Evolutionary conservation across 352 stramenopile species (phyloP), one percentile per base, ranked within the genome.

Genomic region (Globisporangium irregulare): DNA sequence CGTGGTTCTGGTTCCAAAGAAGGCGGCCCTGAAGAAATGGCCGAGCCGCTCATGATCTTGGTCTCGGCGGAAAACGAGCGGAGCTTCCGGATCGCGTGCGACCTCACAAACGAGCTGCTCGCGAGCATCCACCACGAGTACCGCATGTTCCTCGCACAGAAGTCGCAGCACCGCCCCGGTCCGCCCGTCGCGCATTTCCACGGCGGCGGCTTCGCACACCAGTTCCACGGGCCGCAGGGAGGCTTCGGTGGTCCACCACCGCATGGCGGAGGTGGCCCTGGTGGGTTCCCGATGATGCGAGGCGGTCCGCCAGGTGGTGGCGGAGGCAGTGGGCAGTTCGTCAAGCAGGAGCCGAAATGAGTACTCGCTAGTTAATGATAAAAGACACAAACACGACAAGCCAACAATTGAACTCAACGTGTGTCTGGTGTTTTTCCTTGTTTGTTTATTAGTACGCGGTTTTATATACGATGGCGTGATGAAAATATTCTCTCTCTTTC

Each of bases 31-130:
- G 87, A 95, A 73, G 87, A 95, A 53, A 71, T 73, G 9, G 84
- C 86, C 59, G 89, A 96, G 66, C 89, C 89, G 24, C 71, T 96
- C 7, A 91, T 92, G 81, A 77, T 96, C 29, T 72, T 95, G 20
- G 84, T 96, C 6, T 94, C 89, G 29, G 87, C 89, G 0, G 89
- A 95, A 57, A 96, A 91, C 54, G 89, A 96, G 25, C 87, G 82
- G 46, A 94, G 87, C 64, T 93, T 94, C 67, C 82, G 81, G 29
- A 85, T 93, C 32, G 89, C 89, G 4, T 91, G 83, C 22, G 82
- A 89, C 22, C 73, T 91, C 29, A 84, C 84, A 25, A 75, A 69
- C 43, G 81, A 93, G 55, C 66, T 96, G 57, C 74, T 96, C 27
- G 73, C 72, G 53, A 71, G 75, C 56, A 91, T 96, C 69, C 87